These are phyloP conservation scores for Neofusicoccum umdonicola DNA, from an alignment of 2,329 filamentous ascomycete genomes.

Conservation along the genomic window DNA sequence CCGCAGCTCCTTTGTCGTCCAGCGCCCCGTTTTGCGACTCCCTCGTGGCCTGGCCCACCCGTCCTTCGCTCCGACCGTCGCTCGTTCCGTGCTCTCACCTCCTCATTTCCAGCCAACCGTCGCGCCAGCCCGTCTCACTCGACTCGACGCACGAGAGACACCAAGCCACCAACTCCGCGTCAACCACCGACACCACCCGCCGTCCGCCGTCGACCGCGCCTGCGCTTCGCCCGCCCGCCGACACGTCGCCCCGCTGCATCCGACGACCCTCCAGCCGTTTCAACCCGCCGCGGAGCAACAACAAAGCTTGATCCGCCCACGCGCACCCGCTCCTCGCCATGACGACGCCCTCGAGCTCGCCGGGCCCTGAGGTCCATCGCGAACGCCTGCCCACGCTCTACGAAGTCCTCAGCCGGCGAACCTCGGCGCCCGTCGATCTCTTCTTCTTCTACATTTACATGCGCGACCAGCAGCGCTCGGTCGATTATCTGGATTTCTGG, in stretches of 20 bases:
- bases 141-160: not conserved
- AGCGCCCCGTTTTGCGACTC: not conserved
- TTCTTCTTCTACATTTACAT: constrained; percentile 99
- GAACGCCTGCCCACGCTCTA: constrained; percentile 92
- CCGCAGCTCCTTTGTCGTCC: not conserved
- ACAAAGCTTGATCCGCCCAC: not conserved
- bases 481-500: constrained; percentile 99
- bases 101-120: constrained; percentile 15
- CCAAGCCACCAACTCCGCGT: not conserved
- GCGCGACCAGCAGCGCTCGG: constrained; percentile 95
- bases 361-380: constrained; percentile 46
- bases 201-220: not conserved
- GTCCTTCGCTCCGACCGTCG: constrained; percentile 13
- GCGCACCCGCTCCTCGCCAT: not conserved
- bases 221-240: not conserved
- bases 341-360: constrained; percentile 16
- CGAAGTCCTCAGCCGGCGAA: constrained; percentile 90
- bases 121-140: constrained; percentile 4
- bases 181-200: not conserved
- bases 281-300: not conserved
- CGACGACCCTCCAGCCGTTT: not conserved
- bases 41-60: constrained; percentile 14
- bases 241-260: not conserved
- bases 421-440: constrained; percentile 90
- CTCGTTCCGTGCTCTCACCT: constrained; percentile 17